A percentile compares a stretch with the other conserved stretches of the same genome.
These are phyloP conservation scores for Arxiozyma heterogenica DNA, from an alignment of 1,139 yeast species.

Conservation along the genomic window DNA sequence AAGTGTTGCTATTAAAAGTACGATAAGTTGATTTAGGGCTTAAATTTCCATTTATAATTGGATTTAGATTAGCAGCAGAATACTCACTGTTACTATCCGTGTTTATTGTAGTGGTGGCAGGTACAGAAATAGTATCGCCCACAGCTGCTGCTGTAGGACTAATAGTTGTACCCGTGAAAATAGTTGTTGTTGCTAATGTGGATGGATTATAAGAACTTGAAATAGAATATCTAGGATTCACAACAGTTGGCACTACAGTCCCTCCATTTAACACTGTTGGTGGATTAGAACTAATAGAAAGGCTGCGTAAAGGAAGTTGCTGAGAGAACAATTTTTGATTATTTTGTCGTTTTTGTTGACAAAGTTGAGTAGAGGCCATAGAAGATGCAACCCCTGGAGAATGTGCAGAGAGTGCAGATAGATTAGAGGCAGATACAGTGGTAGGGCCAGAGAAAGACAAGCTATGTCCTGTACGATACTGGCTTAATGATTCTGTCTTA, in stretches of 20 bases:
- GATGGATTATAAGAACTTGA: background rate
- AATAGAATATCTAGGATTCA: background rate
- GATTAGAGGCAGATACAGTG: background rate
- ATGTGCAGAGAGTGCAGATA: background rate
- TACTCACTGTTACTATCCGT: constrained; percentile 1
- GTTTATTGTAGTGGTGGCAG: background rate
- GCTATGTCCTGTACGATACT: background rate
- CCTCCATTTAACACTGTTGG: background rate
- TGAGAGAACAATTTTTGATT: background rate
- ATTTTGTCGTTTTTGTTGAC: constrained; percentile 2
- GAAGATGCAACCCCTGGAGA: background rate
- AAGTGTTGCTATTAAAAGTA: background rate
- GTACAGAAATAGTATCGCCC: background rate
- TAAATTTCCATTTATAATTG: background rate
- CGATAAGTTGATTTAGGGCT: background rate
- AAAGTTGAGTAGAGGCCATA: background rate
- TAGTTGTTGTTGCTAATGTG: background rate
- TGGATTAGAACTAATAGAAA: background rate
- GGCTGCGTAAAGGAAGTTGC: background rate
- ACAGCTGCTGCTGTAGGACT: no score
- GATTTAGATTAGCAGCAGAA: background rate
- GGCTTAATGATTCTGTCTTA: background rate
- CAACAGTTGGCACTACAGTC: background rate
- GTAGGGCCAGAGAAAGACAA: constrained; percentile 1
- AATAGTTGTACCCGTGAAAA: background rate